Percentiles rank a stretch among this genome's conserved stretches.
Evolutionary conservation across 305 asterid genomes (phyloP).

Genomic region (Fraxinus angustifolia): DNA sequence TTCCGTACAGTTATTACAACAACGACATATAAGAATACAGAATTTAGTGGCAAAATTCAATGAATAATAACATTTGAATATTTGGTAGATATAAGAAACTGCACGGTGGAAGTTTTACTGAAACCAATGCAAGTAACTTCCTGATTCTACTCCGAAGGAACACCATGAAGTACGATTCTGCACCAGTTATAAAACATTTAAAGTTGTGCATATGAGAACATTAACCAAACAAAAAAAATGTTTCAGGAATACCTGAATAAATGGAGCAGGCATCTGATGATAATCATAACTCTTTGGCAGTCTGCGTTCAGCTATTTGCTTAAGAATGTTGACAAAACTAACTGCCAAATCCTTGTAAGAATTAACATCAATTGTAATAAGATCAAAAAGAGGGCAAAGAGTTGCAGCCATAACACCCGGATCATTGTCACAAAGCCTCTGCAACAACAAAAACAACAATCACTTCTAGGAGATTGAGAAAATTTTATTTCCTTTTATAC

Average conservation of each 20-base stretch:
- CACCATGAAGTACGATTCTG: background rate
- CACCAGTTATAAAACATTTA: background rate
- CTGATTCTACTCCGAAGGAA: conserved; percentile 1
- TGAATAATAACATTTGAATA: background rate
- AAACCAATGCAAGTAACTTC: conserved; percentile 6
- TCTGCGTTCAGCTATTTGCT: conserved; percentile 93
- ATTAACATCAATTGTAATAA: conserved; percentile 62
- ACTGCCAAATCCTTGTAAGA: conserved; percentile 77
- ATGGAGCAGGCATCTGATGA: conserved; percentile 99
- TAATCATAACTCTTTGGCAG: conserved; percentile 95
- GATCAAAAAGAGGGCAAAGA: conserved; percentile 93
- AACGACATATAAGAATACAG: background rate
- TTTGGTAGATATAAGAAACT: background rate
- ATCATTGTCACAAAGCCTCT: conserved; percentile 94
- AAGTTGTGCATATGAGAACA: background rate
- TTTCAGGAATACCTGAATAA: conserved; percentile 65
- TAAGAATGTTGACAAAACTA: conserved; percentile 93
- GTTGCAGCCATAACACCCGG: conserved; percentile 99
- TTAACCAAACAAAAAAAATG: background rate
- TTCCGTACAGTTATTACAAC: background rate
- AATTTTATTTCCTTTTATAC: conserved; percentile 8
- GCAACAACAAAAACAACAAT: conserved; percentile 31
- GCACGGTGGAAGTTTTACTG: background rate
- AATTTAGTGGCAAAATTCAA: background rate
- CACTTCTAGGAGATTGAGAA: conserved; percentile 10